A percentile compares a stretch with the other conserved stretches of the same genome.
These are phyloP conservation scores for Aphanomyces astaci DNA, from an alignment of 352 stramenopile species.

Conservation along the genomic window DNA sequence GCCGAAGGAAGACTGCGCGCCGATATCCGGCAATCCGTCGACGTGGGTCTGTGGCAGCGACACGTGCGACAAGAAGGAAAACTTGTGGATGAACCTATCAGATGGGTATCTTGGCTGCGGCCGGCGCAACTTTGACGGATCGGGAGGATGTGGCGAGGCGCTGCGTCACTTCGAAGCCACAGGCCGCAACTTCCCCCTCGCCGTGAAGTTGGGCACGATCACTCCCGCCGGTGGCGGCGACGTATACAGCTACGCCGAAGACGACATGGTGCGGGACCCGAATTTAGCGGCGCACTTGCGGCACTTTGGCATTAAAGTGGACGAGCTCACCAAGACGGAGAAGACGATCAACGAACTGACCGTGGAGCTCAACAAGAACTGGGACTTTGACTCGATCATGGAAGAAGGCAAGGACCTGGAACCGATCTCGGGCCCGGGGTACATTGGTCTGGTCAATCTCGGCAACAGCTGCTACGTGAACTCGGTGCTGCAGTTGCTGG, in stretches of 20 bases:
- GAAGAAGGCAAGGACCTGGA: conserved; percentile 91
- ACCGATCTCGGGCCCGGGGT: conserved; percentile 83
- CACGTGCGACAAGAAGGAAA: conserved; percentile 93
- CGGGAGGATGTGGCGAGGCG: conserved; percentile 92
- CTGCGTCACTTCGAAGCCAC: conserved; percentile 94
- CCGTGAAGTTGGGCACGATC: conserved; percentile 98
- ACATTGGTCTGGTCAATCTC: conserved; percentile 97
- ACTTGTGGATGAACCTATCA: conserved; percentile 99
- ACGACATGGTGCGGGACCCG: conserved; percentile 95
- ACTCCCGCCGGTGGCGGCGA: conserved; percentile 88
- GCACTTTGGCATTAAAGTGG: conserved; percentile 94
- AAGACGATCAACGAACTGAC: conserved; percentile 98
- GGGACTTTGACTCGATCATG: conserved; percentile 98
- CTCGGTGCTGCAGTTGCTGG: conserved; percentile 92
- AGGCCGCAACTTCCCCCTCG: conserved; percentile 89
- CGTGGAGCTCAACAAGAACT: conserved; percentile 95
- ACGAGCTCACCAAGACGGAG: conserved; percentile 94
- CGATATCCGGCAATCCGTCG: conserved; percentile 61
- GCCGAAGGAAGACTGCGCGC: conserved; percentile 32
- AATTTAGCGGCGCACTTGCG: conserved; percentile 90
- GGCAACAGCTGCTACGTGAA: conserved; percentile 99
- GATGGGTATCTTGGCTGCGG: conserved; percentile 82
- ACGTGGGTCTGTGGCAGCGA: conserved; percentile 86
- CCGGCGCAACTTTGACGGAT: conserved; percentile 94
- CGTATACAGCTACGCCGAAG: conserved; percentile 98